These are phyloP conservation scores for Phyllosticta citrichinensis DNA, from an alignment of 2,329 filamentous ascomycete genomes.

Conservation along the genomic window DNA sequence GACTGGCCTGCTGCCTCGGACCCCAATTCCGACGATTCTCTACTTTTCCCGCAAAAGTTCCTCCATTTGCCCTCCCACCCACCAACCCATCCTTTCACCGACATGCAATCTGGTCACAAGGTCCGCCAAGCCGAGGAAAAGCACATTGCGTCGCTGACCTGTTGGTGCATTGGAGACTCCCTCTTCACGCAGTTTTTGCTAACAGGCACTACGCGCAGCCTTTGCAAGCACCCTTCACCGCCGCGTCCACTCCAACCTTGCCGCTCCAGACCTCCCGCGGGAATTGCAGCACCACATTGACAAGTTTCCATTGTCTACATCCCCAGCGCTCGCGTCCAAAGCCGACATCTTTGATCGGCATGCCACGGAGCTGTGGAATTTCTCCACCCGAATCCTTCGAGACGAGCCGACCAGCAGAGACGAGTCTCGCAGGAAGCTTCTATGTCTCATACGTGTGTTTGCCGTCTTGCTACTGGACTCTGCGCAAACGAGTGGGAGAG, in stretches of 20 bases:
- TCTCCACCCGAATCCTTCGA: conserved; percentile 44
- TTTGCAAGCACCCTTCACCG: conserved; percentile 22
- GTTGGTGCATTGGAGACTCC: background rate
- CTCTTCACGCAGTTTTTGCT: background rate
- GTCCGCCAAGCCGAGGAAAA: conserved; percentile 25
- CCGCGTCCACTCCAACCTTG: conserved; percentile 15
- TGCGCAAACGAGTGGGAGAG: background rate
- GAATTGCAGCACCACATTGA: conserved; percentile 35
- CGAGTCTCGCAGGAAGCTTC: background rate
- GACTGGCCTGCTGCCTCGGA: too few relatives aligned
- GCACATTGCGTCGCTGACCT: conserved; percentile 12
- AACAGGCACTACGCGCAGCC: conserved; percentile 16
- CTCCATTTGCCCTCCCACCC: background rate
- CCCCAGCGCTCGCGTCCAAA: conserved; percentile 21
- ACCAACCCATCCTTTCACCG: background rate
- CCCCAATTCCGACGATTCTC: too few relatives aligned
- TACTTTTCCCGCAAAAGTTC: too few relatives aligned
- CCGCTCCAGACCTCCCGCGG: conserved; percentile 14
- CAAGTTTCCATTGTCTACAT: conserved; percentile 23
- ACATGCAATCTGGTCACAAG: background rate
- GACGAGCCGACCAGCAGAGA: conserved; percentile 9
- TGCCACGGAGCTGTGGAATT: conserved; percentile 57
- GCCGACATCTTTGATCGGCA: conserved; percentile 43
- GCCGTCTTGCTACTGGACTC: conserved; percentile 57
- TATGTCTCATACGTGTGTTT: conserved; percentile 33